phyloP scores from a whole-genome alignment of 2,329 filamentous ascomycete species.

The Penicillium brevicompactum region DNA sequence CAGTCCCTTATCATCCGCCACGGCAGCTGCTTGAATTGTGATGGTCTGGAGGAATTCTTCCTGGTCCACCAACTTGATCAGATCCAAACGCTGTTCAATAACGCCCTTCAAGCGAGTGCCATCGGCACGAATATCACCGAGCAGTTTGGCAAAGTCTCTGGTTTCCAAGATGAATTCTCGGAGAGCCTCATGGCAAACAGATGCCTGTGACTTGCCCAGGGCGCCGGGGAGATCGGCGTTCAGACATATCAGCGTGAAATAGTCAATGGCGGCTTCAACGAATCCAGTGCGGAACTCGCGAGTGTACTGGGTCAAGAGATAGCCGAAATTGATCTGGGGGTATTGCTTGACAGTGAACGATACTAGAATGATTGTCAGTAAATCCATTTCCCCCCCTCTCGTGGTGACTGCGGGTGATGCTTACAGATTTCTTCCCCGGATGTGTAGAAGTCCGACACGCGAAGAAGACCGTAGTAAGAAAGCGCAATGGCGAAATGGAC shows the following conservation, averaged over 20 bases:
- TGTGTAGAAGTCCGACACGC: constrained; percentile 78
- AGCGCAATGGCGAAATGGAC: constrained; percentile 93
- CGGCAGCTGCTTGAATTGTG: constrained; percentile 85
- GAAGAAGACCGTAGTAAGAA: constrained; percentile 84
- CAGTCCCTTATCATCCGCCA: constrained; percentile 91
- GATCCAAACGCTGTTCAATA: constrained; percentile 78
- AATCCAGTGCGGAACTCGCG: constrained; percentile 91
- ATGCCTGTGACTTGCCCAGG: constrained; percentile 73
- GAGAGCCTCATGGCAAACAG: constrained; percentile 86
- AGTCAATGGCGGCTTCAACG: constrained; percentile 87
- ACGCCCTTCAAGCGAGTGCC: constrained; percentile 82
- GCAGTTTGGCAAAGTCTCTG: constrained; percentile 87
- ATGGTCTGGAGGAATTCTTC: constrained; percentile 89
- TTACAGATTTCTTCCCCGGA: constrained; percentile 69
- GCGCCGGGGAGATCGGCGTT: constrained; percentile 80
- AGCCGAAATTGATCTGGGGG: constrained; percentile 90
- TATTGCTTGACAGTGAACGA: constrained; percentile 55
- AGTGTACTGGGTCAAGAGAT: constrained; percentile 93
- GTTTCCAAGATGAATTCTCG: constrained; percentile 96
- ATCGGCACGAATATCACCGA: constrained; percentile 87
- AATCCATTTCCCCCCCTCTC: neutral
- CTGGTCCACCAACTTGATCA: constrained; percentile 79
- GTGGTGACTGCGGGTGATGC: constrained; percentile 23
- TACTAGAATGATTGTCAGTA: constrained; percentile 41
- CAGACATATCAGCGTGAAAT: constrained; percentile 86